A percentile compares a stretch with the other conserved stretches of the same genome.
Conservation (phyloP, 2,329 filamentous ascomycete species). For the Hypoxylon sp. region DNA sequence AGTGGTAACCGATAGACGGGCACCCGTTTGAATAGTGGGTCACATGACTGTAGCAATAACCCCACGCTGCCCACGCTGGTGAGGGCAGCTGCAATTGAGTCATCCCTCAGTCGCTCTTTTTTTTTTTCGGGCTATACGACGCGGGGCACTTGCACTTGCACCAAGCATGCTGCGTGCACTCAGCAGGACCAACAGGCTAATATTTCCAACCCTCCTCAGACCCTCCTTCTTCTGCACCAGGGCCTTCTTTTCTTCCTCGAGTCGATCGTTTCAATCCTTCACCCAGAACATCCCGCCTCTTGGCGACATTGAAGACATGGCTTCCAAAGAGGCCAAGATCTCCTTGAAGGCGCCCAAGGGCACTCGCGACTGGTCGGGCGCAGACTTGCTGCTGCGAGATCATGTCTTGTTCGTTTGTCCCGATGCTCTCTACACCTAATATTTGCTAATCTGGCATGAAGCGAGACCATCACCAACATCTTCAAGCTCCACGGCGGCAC, state of each 20-base stretch:
- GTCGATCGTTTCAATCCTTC: conserved; percentile 15
- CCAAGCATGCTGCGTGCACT: conserved; percentile 40
- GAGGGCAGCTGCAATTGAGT: conserved; percentile 35
- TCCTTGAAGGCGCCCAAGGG: conserved; percentile 50
- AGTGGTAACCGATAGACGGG: neutral
- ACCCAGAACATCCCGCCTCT: conserved; percentile 1
- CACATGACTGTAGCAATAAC: conserved; percentile 23
- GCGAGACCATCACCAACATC: conserved; percentile 74
- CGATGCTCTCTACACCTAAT: neutral
- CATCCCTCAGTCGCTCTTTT: conserved; percentile 34
- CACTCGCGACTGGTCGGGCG: conserved; percentile 50
- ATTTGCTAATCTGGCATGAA: conserved; percentile 20
- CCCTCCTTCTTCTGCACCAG: conserved; percentile 17
- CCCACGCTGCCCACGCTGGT: conserved; percentile 36
- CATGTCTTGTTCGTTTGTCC: conserved; percentile 47
- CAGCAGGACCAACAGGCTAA: conserved; percentile 34
- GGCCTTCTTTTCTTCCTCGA: conserved; percentile 22
- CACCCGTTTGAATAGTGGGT: neutral
- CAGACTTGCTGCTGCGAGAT: conserved; percentile 48
- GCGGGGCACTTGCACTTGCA: conserved; percentile 30
- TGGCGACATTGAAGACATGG: conserved; percentile 34
- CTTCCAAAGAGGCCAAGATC: conserved; percentile 40
- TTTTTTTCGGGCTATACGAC: conserved; percentile 34
- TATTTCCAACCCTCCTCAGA: conserved; percentile 22
- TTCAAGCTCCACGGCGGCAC: conserved; percentile 88